Base-by-base conservation (phyloP, 371 early-diverging fungal genomes). In the Funneliformis caledonium region DNA sequence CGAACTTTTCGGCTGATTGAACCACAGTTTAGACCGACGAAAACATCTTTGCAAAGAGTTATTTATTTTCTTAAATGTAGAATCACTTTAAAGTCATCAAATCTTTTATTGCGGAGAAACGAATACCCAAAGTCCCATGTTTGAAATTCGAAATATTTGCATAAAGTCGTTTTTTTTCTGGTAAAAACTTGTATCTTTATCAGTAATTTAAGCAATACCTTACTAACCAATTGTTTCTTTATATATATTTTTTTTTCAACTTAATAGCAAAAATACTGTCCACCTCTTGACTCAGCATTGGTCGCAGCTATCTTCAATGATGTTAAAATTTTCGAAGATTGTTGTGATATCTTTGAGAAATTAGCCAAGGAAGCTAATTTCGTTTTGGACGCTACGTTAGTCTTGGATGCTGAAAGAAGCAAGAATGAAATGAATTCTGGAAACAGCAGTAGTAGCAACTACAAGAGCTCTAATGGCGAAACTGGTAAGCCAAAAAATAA, bases 231-330 rank as follows among this genome's bases (percentile, higher is more conserved):
- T 6, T 65, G 12, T 31, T 31, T 61, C 11, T 61, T 61, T 22
- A 7, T 65, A 31, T 65, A 10, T 9, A 9, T 0, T 47, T 9
- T 37, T 70, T 43, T 43, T 26, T 47, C 16, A n/a, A 42, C 26
- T 26, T 14, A 42, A 31, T 50, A 72, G 72, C 31, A 47, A n/a
- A 11, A 33, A 11, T 77, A 22, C 37, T 65, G 77, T 50, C 77
- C 77, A 48, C 37, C 62, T 1, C 52, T 77, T 48, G 77, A 77
- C 62, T 77, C 77, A 22, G 16, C 77, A 1, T 77, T 77, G 16
- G 45, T 77, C 16, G 50, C 72, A 12, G 52, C 26, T 7, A 50
- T 72, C 16, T 2, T 62, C 22, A 47, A 33, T 33, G 77, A 77
- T 10, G 0, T 33, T 19, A 11, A 14, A 19, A 50, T 65, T 48